Base-by-base conservation (phyloP, 108 stramenopile genomes). In the Mayamaea pseudoterrestris region DNA sequence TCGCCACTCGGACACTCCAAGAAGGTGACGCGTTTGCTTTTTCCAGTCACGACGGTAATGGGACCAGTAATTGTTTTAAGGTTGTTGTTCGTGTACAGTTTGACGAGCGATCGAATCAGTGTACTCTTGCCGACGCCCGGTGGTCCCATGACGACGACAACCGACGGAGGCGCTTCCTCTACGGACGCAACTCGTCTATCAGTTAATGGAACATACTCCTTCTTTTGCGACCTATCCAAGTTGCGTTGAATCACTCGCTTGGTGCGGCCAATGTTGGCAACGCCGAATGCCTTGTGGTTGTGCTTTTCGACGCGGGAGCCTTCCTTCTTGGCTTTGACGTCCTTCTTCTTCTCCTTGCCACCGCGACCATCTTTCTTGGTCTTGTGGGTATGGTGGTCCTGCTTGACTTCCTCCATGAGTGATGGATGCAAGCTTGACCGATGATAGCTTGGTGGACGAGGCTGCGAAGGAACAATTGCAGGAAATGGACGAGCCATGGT, bases 101-200 rank as follows among this genome's bases (percentile, higher is more conserved):
- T 97, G 35, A 97, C 95, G 14, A 99, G 68, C 1, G 91, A 90
- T 1, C 95, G 90, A 44, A 99, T 97, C 18, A 99, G 63, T 0
- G 97, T 96, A 14, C 72, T 74, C 54, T 99, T 99, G 2, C 98
- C 98, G 17, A 88, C 85, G 12, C 88, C 84, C 0, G 65, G 63
- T 0, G 98, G 98, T 4, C 98, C 98, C 72, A 95, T 92, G 13
- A 99, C 96, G 7, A 87, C 94, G 7, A 97, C 81, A 13, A 94
- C 40, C 13, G 75, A 43, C 0, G 98, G 95, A 30, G 98, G 95
- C 11, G 53, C 30, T 25, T 54, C 53, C 3, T 54, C 26, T 24
- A 27, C 20, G 8, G n/a, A 40, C 27, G 41, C 20, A 28, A 60
- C 52, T 30, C 84, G 65, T 23, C 74, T 72, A 58, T 93, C 73